phyloP scores from a whole-genome alignment of 1,284 basidiomycete genomes.

The Tausonia pullulans region DNA sequence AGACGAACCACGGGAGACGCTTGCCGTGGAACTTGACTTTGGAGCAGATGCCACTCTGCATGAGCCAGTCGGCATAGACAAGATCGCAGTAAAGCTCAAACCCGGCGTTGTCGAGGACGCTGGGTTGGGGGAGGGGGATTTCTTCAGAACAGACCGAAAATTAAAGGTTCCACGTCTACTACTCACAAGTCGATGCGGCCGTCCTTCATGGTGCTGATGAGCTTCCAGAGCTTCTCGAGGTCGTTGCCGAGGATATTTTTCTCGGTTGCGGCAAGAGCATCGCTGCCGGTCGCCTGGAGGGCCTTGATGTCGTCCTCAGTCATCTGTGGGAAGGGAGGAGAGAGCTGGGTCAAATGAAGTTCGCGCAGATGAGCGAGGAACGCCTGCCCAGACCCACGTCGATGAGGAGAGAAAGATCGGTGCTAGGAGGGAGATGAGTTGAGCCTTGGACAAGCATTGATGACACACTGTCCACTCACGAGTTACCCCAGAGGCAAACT shows the following conservation, averaged over 20 bases:
- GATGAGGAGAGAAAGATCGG: slow-evolving; percentile 88
- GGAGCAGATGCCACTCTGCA: slow-evolving; percentile 78
- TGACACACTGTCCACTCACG: too few species aligned
- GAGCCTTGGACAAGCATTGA: too few species aligned
- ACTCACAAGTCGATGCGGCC: slow-evolving; percentile 66
- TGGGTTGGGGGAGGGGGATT: too few species aligned
- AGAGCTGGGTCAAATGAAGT: too few species aligned
- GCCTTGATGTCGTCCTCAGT: slow-evolving; percentile 90
- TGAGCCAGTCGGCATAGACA: slow-evolving; percentile 74
- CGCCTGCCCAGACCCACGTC: slow-evolving; percentile 59
- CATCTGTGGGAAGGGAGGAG: too few species aligned
- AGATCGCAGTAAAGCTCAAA: slow-evolving; percentile 96
- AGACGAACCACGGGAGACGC: slow-evolving; percentile 83
- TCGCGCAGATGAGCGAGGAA: too few species aligned
- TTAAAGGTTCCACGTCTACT: slow-evolving; percentile 8
- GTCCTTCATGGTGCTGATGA: slow-evolving; percentile 62
- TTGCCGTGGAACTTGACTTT: slow-evolving; percentile 89
- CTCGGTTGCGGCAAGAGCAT: slow-evolving; percentile 87
- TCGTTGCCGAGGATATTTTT: slow-evolving; percentile 81
- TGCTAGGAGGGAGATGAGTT: slow-evolving; percentile 28
- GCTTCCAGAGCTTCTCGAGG: slow-evolving; percentile 67
- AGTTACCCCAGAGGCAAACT: slow-evolving; percentile 77
- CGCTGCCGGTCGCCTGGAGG: slow-evolving; percentile 92
- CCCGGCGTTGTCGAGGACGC: slow-evolving; percentile 64
- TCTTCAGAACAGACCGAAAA: slow-evolving; percentile 20